A percentile compares a stretch with the other conserved stretches of the same genome.
Evolutionary conservation across 805 yeast species (phyloP).

Genomic region (Yarrowia bubula): DNA sequence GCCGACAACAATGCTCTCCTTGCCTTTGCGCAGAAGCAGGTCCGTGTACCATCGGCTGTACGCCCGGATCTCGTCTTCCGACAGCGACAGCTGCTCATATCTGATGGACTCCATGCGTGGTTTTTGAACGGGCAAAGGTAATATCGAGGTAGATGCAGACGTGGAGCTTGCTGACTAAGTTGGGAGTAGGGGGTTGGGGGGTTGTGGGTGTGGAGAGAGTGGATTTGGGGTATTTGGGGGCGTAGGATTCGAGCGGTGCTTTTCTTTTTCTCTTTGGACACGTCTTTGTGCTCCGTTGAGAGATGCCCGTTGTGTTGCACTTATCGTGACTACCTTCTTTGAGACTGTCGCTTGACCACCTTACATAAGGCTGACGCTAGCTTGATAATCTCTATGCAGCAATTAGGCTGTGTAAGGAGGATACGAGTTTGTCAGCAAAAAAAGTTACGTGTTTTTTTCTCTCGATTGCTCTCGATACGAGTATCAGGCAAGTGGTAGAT

Average conservation of each 20-base stretch:
- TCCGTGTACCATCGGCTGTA: slow-evolving; percentile 94
- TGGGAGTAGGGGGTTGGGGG: slow-evolving; percentile 1
- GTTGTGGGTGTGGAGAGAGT: background rate
- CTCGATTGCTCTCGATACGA: no score
- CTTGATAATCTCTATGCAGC: background rate
- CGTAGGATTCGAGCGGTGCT: no score
- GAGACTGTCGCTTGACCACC: background rate
- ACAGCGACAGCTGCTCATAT: slow-evolving; percentile 25
- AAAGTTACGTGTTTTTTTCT: no score
- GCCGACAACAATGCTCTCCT: slow-evolving; percentile 61
- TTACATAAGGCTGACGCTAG: background rate
- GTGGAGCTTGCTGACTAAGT: slow-evolving; percentile 18
- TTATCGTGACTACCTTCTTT: no score
- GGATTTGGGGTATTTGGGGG: no score
- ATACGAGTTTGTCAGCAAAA: no score
- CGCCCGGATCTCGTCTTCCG: slow-evolving; percentile 75
- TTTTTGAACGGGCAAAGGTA: background rate
- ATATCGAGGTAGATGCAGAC: background rate
- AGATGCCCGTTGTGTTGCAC: no score
- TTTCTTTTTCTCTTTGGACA: no score
- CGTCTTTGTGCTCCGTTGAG: no score
- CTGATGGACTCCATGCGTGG: slow-evolving; percentile 28
- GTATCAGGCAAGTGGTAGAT: no score
- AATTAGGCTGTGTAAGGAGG: no score
- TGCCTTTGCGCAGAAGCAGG: slow-evolving; percentile 63